Conservation (phyloP, 1,284 basidiomycete species). For the Ganoderma multipileum region DNA sequence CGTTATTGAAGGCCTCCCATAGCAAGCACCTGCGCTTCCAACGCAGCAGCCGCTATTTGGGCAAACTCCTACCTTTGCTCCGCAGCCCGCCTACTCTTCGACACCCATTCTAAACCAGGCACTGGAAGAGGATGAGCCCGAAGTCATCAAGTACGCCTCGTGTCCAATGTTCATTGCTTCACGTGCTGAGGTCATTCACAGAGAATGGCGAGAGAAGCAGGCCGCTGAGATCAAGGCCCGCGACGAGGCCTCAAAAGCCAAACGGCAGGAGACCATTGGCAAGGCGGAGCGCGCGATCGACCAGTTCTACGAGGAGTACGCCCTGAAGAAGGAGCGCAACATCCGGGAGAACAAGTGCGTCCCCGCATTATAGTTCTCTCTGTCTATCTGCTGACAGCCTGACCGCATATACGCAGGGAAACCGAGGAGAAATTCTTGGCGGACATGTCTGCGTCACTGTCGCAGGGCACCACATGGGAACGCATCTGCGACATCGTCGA, state of each 20-base stretch:
- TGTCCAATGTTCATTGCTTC: neutral
- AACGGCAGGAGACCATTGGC: conserved; percentile 86
- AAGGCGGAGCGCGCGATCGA: conserved; percentile 95
- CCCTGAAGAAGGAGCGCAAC: conserved; percentile 89
- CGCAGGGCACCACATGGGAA: conserved; percentile 95
- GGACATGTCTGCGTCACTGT: conserved; percentile 77
- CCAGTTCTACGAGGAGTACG: conserved; percentile 95
- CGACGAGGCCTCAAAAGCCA: conserved; percentile 81
- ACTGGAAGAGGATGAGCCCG: conserved; percentile 83
- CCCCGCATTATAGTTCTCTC: neutral
- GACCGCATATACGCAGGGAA: conserved; percentile 62
- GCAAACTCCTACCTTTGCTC: conserved; percentile 66
- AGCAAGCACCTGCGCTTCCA: conserved; percentile 19
- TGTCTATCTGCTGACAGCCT: conserved; percentile 1
- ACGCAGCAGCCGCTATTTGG: conserved; percentile 51
- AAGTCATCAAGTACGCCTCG: conserved; percentile 80
- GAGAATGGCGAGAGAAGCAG: conserved; percentile 90
- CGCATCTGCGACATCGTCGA: conserved; percentile 90
- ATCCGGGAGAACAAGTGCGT: conserved; percentile 97
- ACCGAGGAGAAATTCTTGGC: conserved; percentile 86
- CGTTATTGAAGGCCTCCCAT: neutral
- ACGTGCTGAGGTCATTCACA: conserved; percentile 37
- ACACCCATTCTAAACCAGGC: conserved; percentile 77
- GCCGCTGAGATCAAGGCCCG: conserved; percentile 83
- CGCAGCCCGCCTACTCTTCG: conserved; percentile 70